These are phyloP conservation scores for Blastobotrys apis DNA, from an alignment of 1,139 yeast genomes.

Conservation along the genomic window DNA sequence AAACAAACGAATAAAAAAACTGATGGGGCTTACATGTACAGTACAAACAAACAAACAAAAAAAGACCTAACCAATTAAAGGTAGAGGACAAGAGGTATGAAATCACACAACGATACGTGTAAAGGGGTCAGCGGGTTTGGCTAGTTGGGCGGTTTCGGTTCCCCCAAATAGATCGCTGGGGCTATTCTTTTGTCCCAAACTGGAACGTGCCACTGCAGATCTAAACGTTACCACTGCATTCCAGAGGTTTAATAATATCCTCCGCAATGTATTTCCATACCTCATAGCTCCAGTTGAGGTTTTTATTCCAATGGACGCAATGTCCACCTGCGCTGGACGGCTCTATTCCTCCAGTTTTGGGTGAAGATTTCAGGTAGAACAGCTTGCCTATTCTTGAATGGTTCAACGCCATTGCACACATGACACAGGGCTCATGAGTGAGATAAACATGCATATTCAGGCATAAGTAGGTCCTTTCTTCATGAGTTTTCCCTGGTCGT, in stretches of 20 bases:
- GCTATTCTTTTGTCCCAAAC: too few relatives aligned
- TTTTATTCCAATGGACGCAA: constrained; percentile 66
- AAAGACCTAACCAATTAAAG: too few relatives aligned
- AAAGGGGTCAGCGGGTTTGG: too few relatives aligned
- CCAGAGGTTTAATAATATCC: too few relatives aligned
- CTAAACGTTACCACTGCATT: too few relatives aligned
- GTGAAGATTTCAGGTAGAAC: constrained; percentile 51
- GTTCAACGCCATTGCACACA: constrained; percentile 95
- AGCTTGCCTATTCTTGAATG: constrained; percentile 80
- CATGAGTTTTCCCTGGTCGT: constrained; percentile 13
- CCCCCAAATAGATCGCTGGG: too few relatives aligned
- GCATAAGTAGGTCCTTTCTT: constrained; percentile 56
- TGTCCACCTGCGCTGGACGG: constrained; percentile 61
- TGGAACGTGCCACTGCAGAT: too few relatives aligned
- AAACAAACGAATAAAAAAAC: too few relatives aligned
- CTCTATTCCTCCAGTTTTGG: constrained; percentile 51
- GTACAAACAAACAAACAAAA: background rate
- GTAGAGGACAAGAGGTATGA: too few relatives aligned
- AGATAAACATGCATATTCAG: constrained; percentile 73
- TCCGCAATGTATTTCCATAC: constrained; percentile 63
- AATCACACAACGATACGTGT: too few relatives aligned
- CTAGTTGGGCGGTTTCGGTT: too few relatives aligned
- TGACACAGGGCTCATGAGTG: constrained; percentile 93
- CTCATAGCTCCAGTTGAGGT: constrained; percentile 76
- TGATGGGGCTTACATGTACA: too few relatives aligned